Percentiles rank a stretch among this genome's conserved stretches.
Conservation (phyloP, 2,329 filamentous ascomycete species). For the Aspergillus brunneoviolaceus region DNA sequence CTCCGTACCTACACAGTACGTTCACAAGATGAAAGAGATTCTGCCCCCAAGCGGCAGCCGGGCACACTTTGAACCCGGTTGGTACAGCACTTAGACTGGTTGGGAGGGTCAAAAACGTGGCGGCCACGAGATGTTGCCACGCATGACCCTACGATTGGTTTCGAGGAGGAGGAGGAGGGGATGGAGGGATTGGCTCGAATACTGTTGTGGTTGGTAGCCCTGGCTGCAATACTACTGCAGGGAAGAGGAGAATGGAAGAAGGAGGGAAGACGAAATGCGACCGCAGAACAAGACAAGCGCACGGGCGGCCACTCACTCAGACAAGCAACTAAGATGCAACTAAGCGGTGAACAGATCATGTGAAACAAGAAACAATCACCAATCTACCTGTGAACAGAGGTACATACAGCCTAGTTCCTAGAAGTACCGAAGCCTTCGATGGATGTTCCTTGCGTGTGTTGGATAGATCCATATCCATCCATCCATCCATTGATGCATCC, state of each 20-base stretch:
- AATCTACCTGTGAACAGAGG: background rate
- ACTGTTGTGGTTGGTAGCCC: background rate
- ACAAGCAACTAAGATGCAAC: no score
- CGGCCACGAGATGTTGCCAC: conserved; percentile 31
- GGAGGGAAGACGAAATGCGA: background rate
- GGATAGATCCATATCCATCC: background rate
- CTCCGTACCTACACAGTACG: background rate
- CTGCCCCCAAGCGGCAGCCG: conserved; percentile 4
- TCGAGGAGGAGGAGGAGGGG: background rate
- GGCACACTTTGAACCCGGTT: no score
- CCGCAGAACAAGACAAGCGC: background rate
- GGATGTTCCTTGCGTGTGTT: conserved; percentile 4
- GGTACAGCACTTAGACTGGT: no score
- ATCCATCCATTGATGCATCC: background rate
- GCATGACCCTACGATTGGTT: conserved; percentile 2
- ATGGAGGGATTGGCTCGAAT: conserved; percentile 1
- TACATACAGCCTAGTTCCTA: background rate
- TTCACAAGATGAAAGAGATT: background rate
- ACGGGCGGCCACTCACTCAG: background rate
- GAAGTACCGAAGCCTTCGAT: conserved; percentile 4
- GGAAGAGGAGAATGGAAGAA: background rate
- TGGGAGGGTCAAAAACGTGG: conserved; percentile 30
- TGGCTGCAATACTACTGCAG: background rate
- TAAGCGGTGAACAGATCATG: background rate
- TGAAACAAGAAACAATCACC: background rate